Evolutionary conservation across 2,329 filamentous ascomycete genomes (phyloP).

Genomic region (Apiospora aurea): DNA sequence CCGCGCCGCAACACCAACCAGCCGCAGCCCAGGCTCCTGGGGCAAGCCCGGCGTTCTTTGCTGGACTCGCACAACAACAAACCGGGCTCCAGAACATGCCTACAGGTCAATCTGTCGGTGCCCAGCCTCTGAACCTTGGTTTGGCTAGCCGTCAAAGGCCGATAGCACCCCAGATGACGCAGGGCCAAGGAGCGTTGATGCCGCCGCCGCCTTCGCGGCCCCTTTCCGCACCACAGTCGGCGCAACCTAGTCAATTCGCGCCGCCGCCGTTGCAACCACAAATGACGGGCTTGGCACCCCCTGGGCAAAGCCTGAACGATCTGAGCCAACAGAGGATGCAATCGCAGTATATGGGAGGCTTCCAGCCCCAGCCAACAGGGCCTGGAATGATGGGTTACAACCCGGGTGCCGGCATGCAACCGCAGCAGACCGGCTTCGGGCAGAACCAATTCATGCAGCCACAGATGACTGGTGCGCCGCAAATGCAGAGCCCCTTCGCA

Average conservation of each 20-base stretch:
- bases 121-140: conserved; percentile 53
- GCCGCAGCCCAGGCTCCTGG: conserved; percentile 55
- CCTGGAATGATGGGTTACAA: conserved; percentile 49
- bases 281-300: conserved; percentile 80
- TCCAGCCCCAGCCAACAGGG: conserved; percentile 49
- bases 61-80: conserved; percentile 55
- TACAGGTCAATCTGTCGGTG: conserved; percentile 50
- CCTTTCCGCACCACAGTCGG: conserved; percentile 86
- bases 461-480: conserved; percentile 48
- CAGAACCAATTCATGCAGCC: conserved; percentile 52
- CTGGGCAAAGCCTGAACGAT: conserved; percentile 80
- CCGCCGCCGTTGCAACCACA: conserved; percentile 82
- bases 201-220: conserved; percentile 81
- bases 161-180: conserved; percentile 68
- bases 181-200: conserved; percentile 69
- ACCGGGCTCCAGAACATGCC: conserved; percentile 47
- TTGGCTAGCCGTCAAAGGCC: conserved; percentile 70
- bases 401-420: conserved; percentile 45
- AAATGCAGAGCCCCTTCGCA: conserved; percentile 50
- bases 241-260: conserved; percentile 75
- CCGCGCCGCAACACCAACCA: conserved; percentile 42
- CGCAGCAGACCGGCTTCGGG: conserved; percentile 47
- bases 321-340: conserved; percentile 72
- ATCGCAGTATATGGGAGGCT: conserved; percentile 57
- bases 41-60: conserved; percentile 67